Evolutionary conservation across 331 rosid genomes (phyloP).

Genomic region (Cucumis variabilis): DNA sequence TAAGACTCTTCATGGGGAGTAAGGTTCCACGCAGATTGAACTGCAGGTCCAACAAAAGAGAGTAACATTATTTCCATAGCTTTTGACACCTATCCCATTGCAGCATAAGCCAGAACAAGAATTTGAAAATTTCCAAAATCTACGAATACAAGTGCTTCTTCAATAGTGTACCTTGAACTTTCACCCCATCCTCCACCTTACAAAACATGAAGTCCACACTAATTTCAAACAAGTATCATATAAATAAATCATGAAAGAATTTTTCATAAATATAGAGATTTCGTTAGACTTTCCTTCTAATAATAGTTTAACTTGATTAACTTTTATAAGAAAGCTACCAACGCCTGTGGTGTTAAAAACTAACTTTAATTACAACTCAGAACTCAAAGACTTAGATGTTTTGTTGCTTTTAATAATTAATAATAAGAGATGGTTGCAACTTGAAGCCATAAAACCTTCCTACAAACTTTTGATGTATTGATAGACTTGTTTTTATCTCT

Average conservation of each 20-base stretch:
- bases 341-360: neutral
- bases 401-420: neutral
- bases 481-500: neutral
- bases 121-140: conserved; percentile 93
- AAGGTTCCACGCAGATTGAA: conserved; percentile 79
- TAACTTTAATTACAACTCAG: neutral
- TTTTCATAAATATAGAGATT: neutral
- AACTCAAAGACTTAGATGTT: conserved; percentile 8
- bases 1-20: conserved; percentile 78
- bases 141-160: conserved; percentile 78
- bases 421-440: neutral
- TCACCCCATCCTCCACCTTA: conserved; percentile 62
- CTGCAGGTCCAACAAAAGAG: conserved; percentile 95
- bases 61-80: conserved; percentile 99
- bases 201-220: conserved; percentile 1
- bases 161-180: conserved; percentile 62
- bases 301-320: neutral
- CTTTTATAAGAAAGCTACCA: neutral
- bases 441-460: neutral
- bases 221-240: neutral
- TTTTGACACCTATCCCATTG: conserved; percentile 94
- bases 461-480: neutral
- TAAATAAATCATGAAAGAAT: neutral
- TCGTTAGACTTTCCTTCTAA: neutral
- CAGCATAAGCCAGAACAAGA: conserved; percentile 86